phyloP scores from a whole-genome alignment of 2,329 filamentous ascomycete species.

The Stagonosporopsis chrysanthemi region DNA sequence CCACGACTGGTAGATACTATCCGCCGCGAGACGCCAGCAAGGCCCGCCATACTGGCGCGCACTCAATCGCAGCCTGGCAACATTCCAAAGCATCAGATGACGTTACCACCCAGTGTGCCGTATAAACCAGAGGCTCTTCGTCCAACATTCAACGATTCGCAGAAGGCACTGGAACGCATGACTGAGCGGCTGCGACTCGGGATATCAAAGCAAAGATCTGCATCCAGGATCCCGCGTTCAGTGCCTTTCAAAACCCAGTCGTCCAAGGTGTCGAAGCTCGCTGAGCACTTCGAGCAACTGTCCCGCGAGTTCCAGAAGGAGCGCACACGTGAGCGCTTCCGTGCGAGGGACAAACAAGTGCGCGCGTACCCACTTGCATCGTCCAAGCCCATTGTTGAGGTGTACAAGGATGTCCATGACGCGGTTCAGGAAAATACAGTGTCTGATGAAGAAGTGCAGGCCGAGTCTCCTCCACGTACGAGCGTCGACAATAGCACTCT shows the following conservation, averaged over 20 bases:
- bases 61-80: constrained; percentile 49
- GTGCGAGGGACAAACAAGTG: constrained; percentile 77
- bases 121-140: constrained; percentile 34
- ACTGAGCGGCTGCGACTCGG: constrained; percentile 74
- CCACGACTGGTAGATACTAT: constrained; percentile 48
- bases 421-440: constrained; percentile 83
- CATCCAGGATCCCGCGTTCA: constrained; percentile 83
- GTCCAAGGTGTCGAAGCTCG: constrained; percentile 86
- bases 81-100: constrained; percentile 31
- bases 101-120: constrained; percentile 24
- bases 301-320: constrained; percentile 97
- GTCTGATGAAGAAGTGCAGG: constrained; percentile 66
- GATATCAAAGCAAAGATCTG: constrained; percentile 67
- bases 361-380: constrained; percentile 88
- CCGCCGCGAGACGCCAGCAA: constrained; percentile 39
- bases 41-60: constrained; percentile 37
- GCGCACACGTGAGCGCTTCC: constrained; percentile 82
- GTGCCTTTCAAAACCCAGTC: constrained; percentile 73
- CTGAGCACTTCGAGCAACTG: constrained; percentile 94
- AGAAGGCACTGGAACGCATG: constrained; percentile 69
- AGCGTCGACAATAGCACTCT: constrained; percentile 50
- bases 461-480: constrained; percentile 38
- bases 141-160: constrained; percentile 43
- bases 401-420: constrained; percentile 92
- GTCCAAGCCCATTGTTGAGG: constrained; percentile 94